Base-by-base conservation (phyloP, 2,329 filamentous ascomycete genomes). In the Amesomyces nigricolor region DNA sequence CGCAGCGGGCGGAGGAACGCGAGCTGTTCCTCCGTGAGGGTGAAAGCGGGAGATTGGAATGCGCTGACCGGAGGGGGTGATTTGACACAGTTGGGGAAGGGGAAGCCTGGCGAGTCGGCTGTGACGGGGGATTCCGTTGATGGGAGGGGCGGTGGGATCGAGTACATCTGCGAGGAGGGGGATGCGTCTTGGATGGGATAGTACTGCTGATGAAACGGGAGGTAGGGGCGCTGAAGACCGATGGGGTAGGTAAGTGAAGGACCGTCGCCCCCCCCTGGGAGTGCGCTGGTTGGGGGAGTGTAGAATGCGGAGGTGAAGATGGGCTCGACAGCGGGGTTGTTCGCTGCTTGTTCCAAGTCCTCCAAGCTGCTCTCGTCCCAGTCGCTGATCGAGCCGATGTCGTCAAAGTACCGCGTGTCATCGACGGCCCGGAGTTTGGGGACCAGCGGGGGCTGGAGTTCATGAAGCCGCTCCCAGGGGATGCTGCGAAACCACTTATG, bases 341-440 rank as follows among this genome's bases (percentile, higher is more conserved):
- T 46, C 14, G 17, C 10, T 8, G 30, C 9, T 8, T 38, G 16
- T 32, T 58, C 54, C 16, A 58, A 53, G 1, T 60, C 62, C 1
- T 72, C 71, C 1, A 70, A 68, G 2, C 73, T 68, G 5, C 78
- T 80, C 29, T 78, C 75, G 2, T 79, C 76, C 75, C 78, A 76
- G 63, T 87, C 84, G 35, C 80, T 83, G 50, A 92, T 82, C 38
- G 88, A 83, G 40, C 88, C 83, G 61, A 90, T 88, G 48, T 91
- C 86, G 56, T 96, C 89, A 66, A 97, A 97, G 68, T 96, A 97
- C 64, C 87, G 89, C 1, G 91, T 94, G 66, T 91, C 88, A 50
- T 88, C 85, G 60, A 78, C 74, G 30, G 76, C 75, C 39, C 76
- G 76, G 22, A 96, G 84, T 9, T 83, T 78, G 0, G 92, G 92